A percentile compares a stretch with the other conserved stretches of the same genome.
phyloP scores from a whole-genome alignment of 129 eudicot genomes.

The Escallonia rubra region DNA sequence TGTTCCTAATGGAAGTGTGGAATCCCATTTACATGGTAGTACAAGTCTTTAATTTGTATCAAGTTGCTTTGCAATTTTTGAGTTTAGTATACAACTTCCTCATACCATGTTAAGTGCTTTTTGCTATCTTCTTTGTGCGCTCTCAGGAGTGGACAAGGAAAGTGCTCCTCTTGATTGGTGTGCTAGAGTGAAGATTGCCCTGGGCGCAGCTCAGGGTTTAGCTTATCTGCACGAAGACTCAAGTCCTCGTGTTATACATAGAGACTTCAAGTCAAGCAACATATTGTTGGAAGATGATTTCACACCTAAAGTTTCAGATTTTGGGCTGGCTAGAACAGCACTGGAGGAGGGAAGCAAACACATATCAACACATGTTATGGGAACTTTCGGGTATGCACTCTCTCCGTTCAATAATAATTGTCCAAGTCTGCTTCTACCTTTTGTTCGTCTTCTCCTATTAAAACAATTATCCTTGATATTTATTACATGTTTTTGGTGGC shows the following conservation, averaged over 20 bases:
- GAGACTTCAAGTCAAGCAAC: constrained; percentile 97
- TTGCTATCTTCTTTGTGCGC: not conserved
- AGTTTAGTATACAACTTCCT: not conserved
- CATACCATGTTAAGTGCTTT: not conserved
- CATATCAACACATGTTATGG: constrained; percentile 95
- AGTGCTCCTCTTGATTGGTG: constrained; percentile 70
- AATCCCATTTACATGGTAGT: constrained; percentile 93
- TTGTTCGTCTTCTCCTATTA: no score
- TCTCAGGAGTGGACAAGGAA: constrained; percentile 59
- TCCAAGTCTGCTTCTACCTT: no score
- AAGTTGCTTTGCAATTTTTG: not conserved
- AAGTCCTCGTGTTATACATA: constrained; percentile 93
- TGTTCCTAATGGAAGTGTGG: constrained; percentile 95
- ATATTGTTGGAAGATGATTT: constrained; percentile 86
- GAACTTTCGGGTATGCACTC: constrained; percentile 80
- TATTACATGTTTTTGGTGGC: no score
- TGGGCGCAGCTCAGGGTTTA: constrained; percentile 94
- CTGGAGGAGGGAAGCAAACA: constrained; percentile 71
- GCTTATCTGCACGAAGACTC: constrained; percentile 98
- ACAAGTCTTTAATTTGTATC: not conserved
- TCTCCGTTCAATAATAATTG: not conserved
- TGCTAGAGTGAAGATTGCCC: constrained; percentile 82
- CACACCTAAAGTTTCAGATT: constrained; percentile 95
- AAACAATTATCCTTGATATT: no score
- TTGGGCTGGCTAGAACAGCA: constrained; percentile 92